phyloP scores from a whole-genome alignment of 257 asterid genomes.

The Solanum chmielewskii region DNA sequence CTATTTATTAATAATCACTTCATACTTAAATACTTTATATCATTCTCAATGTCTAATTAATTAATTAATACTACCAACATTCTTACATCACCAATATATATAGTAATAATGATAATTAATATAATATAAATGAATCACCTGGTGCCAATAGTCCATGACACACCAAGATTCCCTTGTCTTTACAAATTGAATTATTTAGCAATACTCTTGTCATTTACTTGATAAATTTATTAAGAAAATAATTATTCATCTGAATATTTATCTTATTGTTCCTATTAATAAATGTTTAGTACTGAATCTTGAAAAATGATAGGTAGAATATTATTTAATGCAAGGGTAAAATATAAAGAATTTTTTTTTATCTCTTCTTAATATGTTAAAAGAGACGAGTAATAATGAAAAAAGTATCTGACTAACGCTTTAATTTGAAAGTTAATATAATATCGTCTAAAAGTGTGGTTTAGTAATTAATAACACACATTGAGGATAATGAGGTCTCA shows the following conservation, averaged over 20 bases:
- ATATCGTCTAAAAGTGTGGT: background rate
- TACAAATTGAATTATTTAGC: background rate
- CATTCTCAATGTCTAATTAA: background rate
- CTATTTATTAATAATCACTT: background rate
- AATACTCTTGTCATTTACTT: background rate
- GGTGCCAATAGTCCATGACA: background rate
- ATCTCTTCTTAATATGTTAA: too few relatives aligned
- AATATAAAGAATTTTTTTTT: too few relatives aligned
- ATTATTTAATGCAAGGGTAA: background rate
- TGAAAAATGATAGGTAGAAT: background rate
- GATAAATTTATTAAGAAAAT: fast-evolving
- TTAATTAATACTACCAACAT: background rate
- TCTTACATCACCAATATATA: background rate
- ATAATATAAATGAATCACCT: background rate
- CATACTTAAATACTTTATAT: background rate
- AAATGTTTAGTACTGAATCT: background rate
- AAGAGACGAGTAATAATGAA: background rate
- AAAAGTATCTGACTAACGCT: background rate
- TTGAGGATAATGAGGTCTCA: too few relatives aligned
- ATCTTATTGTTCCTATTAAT: too few relatives aligned
- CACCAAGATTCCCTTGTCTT: background rate
- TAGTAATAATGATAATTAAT: background rate
- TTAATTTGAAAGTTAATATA: background rate
- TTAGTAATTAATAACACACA: too few relatives aligned
- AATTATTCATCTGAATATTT: too few relatives aligned